Evolutionary conservation across 805 yeast genomes (phyloP).

Genomic region (Pichia occidentalis): DNA sequence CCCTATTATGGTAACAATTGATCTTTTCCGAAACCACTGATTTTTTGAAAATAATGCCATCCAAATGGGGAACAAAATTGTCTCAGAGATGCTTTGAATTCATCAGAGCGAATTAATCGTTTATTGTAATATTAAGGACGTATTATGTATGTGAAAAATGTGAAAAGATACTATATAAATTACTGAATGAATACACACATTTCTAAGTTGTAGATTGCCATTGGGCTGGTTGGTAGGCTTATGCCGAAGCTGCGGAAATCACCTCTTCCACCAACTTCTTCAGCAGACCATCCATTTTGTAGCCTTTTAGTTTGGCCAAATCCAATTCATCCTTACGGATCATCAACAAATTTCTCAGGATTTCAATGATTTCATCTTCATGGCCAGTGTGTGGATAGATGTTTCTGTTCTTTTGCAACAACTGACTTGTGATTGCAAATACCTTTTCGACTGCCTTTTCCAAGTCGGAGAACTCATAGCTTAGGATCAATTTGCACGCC

Average conservation of each 20-base stretch:
- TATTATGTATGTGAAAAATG: too few species aligned
- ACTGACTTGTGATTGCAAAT: conserved; percentile 23
- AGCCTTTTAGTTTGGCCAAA: conserved; percentile 18
- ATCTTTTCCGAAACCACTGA: too few species aligned
- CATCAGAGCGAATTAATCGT: too few species aligned
- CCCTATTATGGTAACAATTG: not conserved
- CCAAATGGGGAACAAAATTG: too few species aligned
- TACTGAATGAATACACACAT: too few species aligned
- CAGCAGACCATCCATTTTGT: conserved; percentile 24
- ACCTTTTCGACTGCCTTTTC: conserved; percentile 24
- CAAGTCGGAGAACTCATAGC: conserved; percentile 24
- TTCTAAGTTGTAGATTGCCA: too few species aligned
- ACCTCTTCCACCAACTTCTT: conserved; percentile 17
- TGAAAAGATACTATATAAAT: too few species aligned
- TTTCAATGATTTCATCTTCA: conserved; percentile 30
- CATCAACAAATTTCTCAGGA: conserved; percentile 28
- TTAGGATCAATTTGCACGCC: conserved; percentile 48
- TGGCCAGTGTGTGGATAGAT: conserved; percentile 16
- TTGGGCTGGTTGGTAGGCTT: too few species aligned
- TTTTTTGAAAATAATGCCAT: too few species aligned
- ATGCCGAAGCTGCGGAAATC: too few species aligned
- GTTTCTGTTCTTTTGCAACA: conserved; percentile 19
- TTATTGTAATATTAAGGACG: too few species aligned
- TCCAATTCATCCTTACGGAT: conserved; percentile 25
- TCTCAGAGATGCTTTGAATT: too few species aligned